A percentile compares a stretch with the other conserved stretches of the same genome.
These are phyloP conservation scores for Chaetomium cochliodes DNA, from an alignment of 495 filamentous ascomycete genomes.

Conservation along the genomic window DNA sequence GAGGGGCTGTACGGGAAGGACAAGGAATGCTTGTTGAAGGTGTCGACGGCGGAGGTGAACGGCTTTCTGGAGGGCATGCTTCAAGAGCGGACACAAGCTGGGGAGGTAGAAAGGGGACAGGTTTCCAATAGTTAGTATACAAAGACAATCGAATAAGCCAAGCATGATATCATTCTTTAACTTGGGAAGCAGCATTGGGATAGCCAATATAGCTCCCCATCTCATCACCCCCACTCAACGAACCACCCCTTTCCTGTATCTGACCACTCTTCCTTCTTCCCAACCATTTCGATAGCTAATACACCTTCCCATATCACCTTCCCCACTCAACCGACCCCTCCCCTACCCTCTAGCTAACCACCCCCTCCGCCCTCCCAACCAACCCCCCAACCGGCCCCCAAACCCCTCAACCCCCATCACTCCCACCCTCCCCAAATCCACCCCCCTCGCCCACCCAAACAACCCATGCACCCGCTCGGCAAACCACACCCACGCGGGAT, in stretches of 20 bases:
- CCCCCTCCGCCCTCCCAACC: neutral
- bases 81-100: neutral
- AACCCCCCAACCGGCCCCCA: neutral
- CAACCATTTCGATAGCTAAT: neutral
- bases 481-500: constrained; percentile 11
- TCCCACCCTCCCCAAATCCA: neutral
- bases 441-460: constrained; percentile 1
- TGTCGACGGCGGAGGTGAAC: neutral
- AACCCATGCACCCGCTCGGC: neutral
- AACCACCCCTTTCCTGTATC: neutral
- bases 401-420: neutral
- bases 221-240: neutral
- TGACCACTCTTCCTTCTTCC: neutral
- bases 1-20: neutral
- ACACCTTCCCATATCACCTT: neutral
- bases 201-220: neutral
- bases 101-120: neutral
- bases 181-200: neutral
- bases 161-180: neutral
- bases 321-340: neutral
- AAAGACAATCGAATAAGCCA: neutral
- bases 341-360: neutral
- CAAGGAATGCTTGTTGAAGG: neutral
- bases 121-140: neutral
- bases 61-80: neutral